A percentile compares a stretch with the other conserved stretches of the same genome.
Conservation (phyloP, 345 rosid species). For the Nasturtium officinale region DNA sequence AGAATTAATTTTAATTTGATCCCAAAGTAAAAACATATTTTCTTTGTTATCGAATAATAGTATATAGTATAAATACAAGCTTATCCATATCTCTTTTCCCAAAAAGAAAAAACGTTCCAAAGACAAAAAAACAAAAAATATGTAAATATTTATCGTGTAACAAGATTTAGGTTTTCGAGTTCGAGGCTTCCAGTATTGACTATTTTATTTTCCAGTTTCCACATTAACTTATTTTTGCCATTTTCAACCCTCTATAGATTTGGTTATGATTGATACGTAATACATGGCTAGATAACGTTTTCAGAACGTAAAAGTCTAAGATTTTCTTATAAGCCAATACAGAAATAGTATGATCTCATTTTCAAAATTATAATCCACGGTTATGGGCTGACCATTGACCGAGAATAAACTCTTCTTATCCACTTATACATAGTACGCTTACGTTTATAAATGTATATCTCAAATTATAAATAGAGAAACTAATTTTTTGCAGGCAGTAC, state of each 20-base stretch:
- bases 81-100: slow-evolving; percentile 21
- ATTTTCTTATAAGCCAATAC: not conserved
- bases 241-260: not conserved
- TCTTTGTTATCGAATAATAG: slow-evolving; percentile 1
- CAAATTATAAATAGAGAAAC: not conserved
- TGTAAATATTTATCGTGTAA: not conserved
- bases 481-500: not conserved
- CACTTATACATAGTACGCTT: not conserved
- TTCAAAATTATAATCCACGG: too few relatives aligned
- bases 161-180: slow-evolving; percentile 1
- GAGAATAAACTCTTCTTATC: slow-evolving; percentile 14
- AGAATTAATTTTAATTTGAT: not conserved
- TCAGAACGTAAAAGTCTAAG: not conserved
- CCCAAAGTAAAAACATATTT: not conserved
- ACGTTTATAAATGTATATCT: not conserved
- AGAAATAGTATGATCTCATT: not conserved
- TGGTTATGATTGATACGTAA: not conserved
- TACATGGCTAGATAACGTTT: not conserved
- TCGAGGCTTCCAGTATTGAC: slow-evolving; percentile 8
- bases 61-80: slow-evolving; percentile 1
- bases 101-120: not conserved
- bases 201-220: not conserved
- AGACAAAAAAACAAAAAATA: not conserved
- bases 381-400: slow-evolving; percentile 8
- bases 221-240: not conserved